These are phyloP conservation scores for Cladophialophora immunda DNA, from an alignment of 2,329 filamentous ascomycete species.

Conservation along the genomic window DNA sequence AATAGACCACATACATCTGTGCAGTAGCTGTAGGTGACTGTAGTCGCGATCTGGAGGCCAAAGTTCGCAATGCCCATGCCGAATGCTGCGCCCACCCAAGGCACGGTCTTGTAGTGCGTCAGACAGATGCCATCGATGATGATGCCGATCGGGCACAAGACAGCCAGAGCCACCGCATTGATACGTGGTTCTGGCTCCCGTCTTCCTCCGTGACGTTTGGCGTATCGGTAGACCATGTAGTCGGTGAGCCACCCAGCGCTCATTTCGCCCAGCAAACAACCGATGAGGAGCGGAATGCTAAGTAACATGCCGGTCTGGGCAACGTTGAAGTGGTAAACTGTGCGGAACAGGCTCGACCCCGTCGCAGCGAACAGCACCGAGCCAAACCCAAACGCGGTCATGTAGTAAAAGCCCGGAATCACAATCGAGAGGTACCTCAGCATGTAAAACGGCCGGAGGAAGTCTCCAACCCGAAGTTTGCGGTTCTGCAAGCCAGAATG, in stretches of 20 bases:
- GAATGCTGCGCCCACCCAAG: constrained; percentile 47
- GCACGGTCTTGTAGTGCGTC: constrained; percentile 41
- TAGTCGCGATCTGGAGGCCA: constrained; percentile 49
- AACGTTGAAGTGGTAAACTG: constrained; percentile 41
- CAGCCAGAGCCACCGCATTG: constrained; percentile 28
- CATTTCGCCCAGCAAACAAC: constrained; percentile 41
- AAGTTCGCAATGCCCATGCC: constrained; percentile 49
- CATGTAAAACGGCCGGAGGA: constrained; percentile 41
- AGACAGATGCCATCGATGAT: constrained; percentile 46
- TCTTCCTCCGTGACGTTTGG: constrained; percentile 29
- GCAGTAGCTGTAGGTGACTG: constrained; percentile 48
- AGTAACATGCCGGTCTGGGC: constrained; percentile 41
- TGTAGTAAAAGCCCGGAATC: constrained; percentile 42
- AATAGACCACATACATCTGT: constrained; percentile 43
- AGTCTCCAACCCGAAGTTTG: constrained; percentile 37
- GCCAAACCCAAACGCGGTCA: constrained; percentile 41
- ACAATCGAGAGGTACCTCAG: constrained; percentile 42
- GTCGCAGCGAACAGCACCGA: constrained; percentile 43
- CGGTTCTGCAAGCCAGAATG: constrained; percentile 24
- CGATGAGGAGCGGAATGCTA: constrained; percentile 41
- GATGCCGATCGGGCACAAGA: constrained; percentile 43
- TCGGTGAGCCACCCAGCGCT: constrained; percentile 38
- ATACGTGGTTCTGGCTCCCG: constrained; percentile 31
- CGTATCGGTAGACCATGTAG: constrained; percentile 31
- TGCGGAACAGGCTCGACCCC: constrained; percentile 39